Evolutionary conservation across 768 basidiomycete genomes (phyloP).

Genomic region (Sutorius australiensis): DNA sequence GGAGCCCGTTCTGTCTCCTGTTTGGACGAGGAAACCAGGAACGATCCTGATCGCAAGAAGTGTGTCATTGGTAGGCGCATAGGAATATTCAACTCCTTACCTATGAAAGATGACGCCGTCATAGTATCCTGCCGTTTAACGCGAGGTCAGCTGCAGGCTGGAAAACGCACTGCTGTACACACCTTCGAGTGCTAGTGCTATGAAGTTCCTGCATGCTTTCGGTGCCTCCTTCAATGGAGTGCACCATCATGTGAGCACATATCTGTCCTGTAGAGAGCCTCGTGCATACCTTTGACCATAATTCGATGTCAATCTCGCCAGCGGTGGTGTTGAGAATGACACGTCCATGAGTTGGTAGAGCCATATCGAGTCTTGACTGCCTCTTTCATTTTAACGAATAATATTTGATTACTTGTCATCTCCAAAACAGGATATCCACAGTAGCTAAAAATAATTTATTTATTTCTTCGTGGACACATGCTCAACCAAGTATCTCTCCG

Average conservation of each 20-base stretch:
- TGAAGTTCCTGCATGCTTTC: constrained; percentile 88
- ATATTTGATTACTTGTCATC: no score
- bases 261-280: background rate
- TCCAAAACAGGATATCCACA: no score
- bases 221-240: constrained; percentile 70
- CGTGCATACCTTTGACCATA: constrained; percentile 78
- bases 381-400: no score
- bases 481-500: background rate
- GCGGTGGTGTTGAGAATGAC: constrained; percentile 86
- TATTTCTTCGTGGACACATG: constrained; percentile 6
- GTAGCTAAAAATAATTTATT: no score
- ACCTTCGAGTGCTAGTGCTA: constrained; percentile 89
- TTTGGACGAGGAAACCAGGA: constrained; percentile 90
- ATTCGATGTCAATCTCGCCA: constrained; percentile 84
- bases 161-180: constrained; percentile 29
- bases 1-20: constrained; percentile 88
- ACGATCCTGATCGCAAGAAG: constrained; percentile 53
- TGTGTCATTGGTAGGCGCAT: background rate
- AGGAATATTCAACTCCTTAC: constrained; percentile 35
- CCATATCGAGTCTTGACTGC: constrained; percentile 43
- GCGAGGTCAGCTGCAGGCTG: constrained; percentile 5
- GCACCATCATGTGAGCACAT: background rate
- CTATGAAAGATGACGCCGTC: constrained; percentile 94
- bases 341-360: constrained; percentile 80
- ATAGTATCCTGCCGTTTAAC: constrained; percentile 70